Evolutionary conservation across 148 eudicot genomes (phyloP).

Genomic region (Cornus controversa): DNA sequence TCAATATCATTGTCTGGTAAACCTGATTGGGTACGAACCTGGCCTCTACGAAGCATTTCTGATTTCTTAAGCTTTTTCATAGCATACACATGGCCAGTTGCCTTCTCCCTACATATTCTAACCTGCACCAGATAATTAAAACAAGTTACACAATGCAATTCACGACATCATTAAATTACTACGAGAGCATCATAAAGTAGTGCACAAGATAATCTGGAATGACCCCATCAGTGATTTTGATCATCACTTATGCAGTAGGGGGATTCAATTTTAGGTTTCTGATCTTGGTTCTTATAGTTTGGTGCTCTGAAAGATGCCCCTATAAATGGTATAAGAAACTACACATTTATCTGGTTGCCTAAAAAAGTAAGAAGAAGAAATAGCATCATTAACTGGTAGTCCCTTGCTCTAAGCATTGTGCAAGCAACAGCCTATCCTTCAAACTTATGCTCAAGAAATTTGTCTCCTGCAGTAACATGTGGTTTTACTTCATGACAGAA

Average conservation of each 20-base stretch:
- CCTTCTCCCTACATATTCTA: conserved; percentile 86
- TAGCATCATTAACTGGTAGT: neutral
- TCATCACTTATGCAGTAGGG: no score
- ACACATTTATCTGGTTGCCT: neutral
- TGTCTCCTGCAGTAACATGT: neutral
- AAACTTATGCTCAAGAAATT: neutral
- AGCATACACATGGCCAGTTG: conserved; percentile 90
- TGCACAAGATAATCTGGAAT: neutral
- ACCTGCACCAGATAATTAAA: conserved; percentile 45
- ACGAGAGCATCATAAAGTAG: neutral
- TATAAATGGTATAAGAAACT: neutral
- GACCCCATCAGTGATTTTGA: no score
- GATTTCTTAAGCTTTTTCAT: conserved; percentile 98
- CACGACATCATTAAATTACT: neutral
- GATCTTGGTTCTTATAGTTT: no score
- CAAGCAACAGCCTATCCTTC: neutral
- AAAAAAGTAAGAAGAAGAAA: no score
- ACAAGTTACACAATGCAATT: neutral
- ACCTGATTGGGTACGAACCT: conserved; percentile 42
- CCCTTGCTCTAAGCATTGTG: neutral
- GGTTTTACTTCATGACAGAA: neutral
- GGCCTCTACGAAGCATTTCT: conserved; percentile 98
- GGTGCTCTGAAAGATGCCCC: neutral
- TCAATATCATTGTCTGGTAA: neutral
- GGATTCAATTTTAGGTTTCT: no score